Conservation (phyloP, 345 rosid genomes). For the Pistacia integerrima region DNA sequence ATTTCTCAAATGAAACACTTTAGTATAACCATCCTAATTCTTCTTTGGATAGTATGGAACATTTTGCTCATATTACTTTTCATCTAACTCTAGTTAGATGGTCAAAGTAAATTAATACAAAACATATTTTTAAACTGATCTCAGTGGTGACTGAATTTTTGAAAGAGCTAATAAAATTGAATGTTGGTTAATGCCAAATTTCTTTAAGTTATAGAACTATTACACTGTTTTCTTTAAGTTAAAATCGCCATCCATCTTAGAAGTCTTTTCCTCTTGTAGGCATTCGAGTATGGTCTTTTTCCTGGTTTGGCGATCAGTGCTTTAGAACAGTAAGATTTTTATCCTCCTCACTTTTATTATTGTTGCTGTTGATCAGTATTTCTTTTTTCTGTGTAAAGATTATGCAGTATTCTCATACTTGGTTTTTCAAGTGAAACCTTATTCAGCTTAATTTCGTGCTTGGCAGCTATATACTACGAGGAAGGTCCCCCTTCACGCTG, state of each 20-base stretch:
- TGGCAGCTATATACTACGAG: constrained; percentile 77
- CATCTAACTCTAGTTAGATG: neutral
- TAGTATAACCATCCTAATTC: neutral
- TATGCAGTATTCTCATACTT: neutral
- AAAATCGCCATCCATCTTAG: constrained; percentile 23
- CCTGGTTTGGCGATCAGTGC: constrained; percentile 86
- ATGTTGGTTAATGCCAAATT: constrained; percentile 2
- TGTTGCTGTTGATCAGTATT: constrained; percentile 1
- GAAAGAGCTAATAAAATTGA: neutral
- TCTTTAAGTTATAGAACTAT: neutral
- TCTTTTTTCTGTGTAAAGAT: constrained; percentile 4
- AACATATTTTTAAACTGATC: constrained; percentile 7
- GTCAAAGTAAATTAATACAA: constrained; percentile 2
- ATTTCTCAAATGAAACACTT: neutral
- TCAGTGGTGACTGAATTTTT: neutral
- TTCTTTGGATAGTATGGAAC: neutral
- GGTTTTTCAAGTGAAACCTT: constrained; percentile 11
- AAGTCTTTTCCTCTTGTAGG: constrained; percentile 44
- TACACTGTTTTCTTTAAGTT: neutral
- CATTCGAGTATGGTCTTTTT: constrained; percentile 78
- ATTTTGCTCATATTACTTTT: neutral
- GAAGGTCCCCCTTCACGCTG: constrained; percentile 71
- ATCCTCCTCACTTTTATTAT: constrained; percentile 13
- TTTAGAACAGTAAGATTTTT: constrained; percentile 71
- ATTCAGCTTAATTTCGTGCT: constrained; percentile 21